Conservation (phyloP, 106 monocot species). For the Phalaenopsis aphrodite region DNA sequence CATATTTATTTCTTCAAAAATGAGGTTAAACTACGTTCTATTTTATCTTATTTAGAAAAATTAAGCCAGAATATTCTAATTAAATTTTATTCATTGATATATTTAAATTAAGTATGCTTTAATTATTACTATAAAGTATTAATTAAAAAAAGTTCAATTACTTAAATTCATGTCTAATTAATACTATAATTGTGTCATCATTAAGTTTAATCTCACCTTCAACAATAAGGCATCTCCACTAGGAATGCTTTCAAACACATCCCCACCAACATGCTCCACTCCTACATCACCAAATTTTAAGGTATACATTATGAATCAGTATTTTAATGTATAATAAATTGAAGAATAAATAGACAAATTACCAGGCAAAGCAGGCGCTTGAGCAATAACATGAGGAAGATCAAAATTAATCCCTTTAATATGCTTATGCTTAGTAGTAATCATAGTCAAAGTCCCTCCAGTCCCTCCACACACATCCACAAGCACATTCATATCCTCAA, state of each 20-base stretch:
- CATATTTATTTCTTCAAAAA: too few relatives aligned
- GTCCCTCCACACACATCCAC: constrained; percentile 23
- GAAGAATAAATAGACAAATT: neutral
- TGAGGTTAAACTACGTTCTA: too few relatives aligned
- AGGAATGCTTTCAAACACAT: constrained; percentile 14
- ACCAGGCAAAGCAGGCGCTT: constrained; percentile 12
- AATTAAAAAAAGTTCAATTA: too few relatives aligned
- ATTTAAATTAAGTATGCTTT: too few relatives aligned
- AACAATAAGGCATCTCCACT: constrained; percentile 15
- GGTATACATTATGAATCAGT: too few relatives aligned
- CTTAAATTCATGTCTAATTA: too few relatives aligned
- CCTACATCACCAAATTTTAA: neutral
- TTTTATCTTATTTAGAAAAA: too few relatives aligned
- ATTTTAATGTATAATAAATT: too few relatives aligned
- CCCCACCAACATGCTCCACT: constrained; percentile 13
- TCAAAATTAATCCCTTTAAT: constrained; percentile 28
- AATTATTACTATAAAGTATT: too few relatives aligned
- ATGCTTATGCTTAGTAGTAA: constrained; percentile 12
- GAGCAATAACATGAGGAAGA: constrained; percentile 22
- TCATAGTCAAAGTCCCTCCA: constrained; percentile 10
- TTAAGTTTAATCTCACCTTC: constrained; percentile 1
- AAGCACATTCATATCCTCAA: constrained; percentile 12
- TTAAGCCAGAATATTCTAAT: too few relatives aligned
- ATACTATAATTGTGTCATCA: too few relatives aligned
- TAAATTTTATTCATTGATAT: too few relatives aligned